Evolutionary conservation across 306 rosid species (phyloP), one percentile per base, ranked within the genome.

Genomic region (Cicer pinnatifidum): DNA sequence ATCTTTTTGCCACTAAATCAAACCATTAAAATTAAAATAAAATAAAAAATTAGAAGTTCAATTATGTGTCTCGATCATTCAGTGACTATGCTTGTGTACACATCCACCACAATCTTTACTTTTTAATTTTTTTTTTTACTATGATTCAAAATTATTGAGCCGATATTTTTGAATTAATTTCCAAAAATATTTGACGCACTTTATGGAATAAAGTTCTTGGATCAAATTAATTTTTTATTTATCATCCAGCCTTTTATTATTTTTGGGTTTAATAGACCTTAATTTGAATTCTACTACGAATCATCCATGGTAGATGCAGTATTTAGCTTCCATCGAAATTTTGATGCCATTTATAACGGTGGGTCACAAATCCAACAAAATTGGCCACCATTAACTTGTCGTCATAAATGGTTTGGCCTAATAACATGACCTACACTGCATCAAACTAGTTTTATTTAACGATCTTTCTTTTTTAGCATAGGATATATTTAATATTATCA

Each of bases 381-480:
- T 81, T 83, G 83, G 52, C 69, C 88, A 81, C 84, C 81, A 86
- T 84, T 89, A 80, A 92, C 88, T 88, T 82, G 90, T 54, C 43
- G 80, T 87, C 97, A 86, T 89, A 84, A 91, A 89, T 89, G 79
- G 90, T 82, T 86, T 70, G 77, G 82, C 86, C 88, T 82, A 86
- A 82, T 80, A 87, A 84, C 78, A 84, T 60, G 81, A 78, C 86
- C 84, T 65, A 52, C 80, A 67, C 84, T 69, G 63, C 80, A 62
- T 79, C 82, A 71, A 82, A 84, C 78, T 33, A 17, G 33, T 53
- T 59, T 50, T 19, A 75, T 65, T 52, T 75, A 28, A 41, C 72
- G 52, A 17, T 6, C 9, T 39, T 16, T 60, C 37, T 45, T 74
- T 52, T 38, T 46, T 43, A 65, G 41, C 33, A 37, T 11, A 28